Percentiles rank a stretch among this genome's conserved stretches.
phyloP scores from a whole-genome alignment of 345 rosid genomes.

The Raphanus raphanistrum region DNA sequence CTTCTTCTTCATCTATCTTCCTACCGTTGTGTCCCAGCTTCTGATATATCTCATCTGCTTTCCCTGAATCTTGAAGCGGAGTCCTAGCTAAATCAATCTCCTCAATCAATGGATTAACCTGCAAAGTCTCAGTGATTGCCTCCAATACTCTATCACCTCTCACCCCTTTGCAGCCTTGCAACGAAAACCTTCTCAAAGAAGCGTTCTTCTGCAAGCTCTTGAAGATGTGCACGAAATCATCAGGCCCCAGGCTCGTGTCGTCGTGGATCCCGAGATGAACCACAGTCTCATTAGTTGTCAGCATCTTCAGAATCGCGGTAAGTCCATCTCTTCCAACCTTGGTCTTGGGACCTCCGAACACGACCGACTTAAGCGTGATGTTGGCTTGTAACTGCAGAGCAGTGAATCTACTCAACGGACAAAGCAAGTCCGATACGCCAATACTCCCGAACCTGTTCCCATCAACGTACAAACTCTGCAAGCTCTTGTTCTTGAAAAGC shows the following conservation, averaged over 20 bases:
- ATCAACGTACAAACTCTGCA: constrained; percentile 69
- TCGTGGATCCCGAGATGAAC: constrained; percentile 66
- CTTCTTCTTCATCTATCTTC: constrained; percentile 55
- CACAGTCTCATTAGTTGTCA: constrained; percentile 70
- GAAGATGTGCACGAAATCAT: constrained; percentile 69
- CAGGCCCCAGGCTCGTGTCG: constrained; percentile 73
- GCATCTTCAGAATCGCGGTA: constrained; percentile 73
- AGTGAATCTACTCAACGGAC: constrained; percentile 94
- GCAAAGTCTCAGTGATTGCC: constrained; percentile 70
- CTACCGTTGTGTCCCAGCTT: constrained; percentile 74
- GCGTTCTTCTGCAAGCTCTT: constrained; percentile 76
- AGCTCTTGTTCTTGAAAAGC: constrained; percentile 71
- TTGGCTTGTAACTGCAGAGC: constrained; percentile 85
- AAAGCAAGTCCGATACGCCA: constrained; percentile 76
- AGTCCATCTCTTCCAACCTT: constrained; percentile 79
- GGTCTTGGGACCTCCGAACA: constrained; percentile 69
- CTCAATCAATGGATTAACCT: constrained; percentile 88
- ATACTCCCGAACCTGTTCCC: constrained; percentile 77
- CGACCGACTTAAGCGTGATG: constrained; percentile 60
- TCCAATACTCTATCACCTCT: constrained; percentile 65
- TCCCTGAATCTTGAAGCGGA: constrained; percentile 69
- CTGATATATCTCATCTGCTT: constrained; percentile 65
- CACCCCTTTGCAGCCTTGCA: constrained; percentile 88
- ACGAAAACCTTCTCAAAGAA: constrained; percentile 62
- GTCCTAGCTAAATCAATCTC: constrained; percentile 81